phyloP scores from a whole-genome alignment of 225 moss, liverwort and hornwort species.

The Asterella californica region DNA sequence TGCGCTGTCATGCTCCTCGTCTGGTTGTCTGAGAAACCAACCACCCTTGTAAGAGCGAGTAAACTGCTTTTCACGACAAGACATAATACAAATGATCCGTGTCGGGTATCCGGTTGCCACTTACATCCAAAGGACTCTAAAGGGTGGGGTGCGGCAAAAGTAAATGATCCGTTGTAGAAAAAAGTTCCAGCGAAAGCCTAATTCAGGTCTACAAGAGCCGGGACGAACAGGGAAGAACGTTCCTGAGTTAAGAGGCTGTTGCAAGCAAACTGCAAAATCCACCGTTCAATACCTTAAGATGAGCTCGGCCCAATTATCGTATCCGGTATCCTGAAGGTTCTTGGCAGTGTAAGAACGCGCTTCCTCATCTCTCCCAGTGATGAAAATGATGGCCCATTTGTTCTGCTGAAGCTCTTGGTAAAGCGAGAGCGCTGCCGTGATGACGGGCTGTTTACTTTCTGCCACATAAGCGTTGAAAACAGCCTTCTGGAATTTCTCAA shows the following conservation, averaged over 20 bases:
- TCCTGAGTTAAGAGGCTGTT: not conserved
- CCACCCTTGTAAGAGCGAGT: not conserved
- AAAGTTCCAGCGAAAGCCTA: not conserved
- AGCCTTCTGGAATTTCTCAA: conserved; percentile 73
- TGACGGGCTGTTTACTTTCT: conserved; percentile 56
- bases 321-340: conserved; percentile 70
- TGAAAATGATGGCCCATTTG: conserved; percentile 75
- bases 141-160: not conserved
- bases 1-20: conserved; percentile 59
- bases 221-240: not conserved
- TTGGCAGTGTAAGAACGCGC: conserved; percentile 67
- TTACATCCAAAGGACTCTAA: too few species aligned
- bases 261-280: not conserved
- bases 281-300: conserved; percentile 54
- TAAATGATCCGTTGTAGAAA: not conserved
- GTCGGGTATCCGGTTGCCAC: too few species aligned
- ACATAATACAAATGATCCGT: not conserved
- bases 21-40: conserved; percentile 53
- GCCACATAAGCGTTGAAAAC: conserved; percentile 77
- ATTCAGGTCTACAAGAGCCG: not conserved
- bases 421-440: conserved; percentile 59
- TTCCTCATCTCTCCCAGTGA: conserved; percentile 78
- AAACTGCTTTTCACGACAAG: not conserved
- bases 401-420: conserved; percentile 53
- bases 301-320: conserved; percentile 53